These are phyloP conservation scores for Ceratocystis variospora DNA, from an alignment of 2,329 filamentous ascomycete species.

Conservation along the genomic window DNA sequence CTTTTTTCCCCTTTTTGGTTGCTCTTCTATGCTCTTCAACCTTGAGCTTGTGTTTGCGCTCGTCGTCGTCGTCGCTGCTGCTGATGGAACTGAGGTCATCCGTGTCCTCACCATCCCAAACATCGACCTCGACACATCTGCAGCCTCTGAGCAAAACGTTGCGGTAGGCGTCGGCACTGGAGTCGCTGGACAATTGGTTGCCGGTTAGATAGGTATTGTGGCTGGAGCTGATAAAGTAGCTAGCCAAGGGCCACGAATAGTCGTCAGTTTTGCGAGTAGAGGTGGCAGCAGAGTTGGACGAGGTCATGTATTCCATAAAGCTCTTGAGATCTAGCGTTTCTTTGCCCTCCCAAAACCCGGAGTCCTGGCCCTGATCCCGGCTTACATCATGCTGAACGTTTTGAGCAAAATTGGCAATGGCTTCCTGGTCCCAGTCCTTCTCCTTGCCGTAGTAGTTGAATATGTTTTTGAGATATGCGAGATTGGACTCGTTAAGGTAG, in stretches of 20 bases:
- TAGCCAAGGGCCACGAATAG: conserved; percentile 65
- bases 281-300: conserved; percentile 32
- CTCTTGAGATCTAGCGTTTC: conserved; percentile 32
- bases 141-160: conserved; percentile 71
- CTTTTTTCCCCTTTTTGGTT: conserved; percentile 43
- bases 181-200: conserved; percentile 73
- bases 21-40: conserved; percentile 34
- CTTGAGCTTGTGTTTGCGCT: conserved; percentile 20
- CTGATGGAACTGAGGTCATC: conserved; percentile 49
- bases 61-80: conserved; percentile 37
- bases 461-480: conserved; percentile 34
- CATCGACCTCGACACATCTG: conserved; percentile 86
- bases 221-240: conserved; percentile 88
- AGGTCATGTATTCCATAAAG: conserved; percentile 45
- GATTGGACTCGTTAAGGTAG: conserved; percentile 30
- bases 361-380: conserved; percentile 20
- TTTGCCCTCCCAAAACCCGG: conserved; percentile 17
- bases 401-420: conserved; percentile 34
- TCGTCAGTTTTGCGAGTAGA: conserved; percentile 32
- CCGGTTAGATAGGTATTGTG: conserved; percentile 91
- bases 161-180: conserved; percentile 78
- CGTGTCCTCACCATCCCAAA: conserved; percentile 78
- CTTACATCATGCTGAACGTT: conserved; percentile 33
- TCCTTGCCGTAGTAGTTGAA: conserved; percentile 33
- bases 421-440: conserved; percentile 34